phyloP scores from a whole-genome alignment of 345 rosid species.

The Mercurialis annua region DNA sequence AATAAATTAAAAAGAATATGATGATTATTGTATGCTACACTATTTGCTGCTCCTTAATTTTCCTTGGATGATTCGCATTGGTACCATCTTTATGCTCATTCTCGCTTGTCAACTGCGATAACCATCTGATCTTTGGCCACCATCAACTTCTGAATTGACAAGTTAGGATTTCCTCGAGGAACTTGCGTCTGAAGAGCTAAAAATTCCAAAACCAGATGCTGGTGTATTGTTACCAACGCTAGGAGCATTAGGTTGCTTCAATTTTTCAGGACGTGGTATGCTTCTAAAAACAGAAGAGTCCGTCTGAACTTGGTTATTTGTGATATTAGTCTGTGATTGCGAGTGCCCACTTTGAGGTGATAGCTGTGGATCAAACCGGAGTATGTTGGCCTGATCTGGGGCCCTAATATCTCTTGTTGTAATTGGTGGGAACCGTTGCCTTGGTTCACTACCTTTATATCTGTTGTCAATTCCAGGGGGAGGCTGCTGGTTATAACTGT shows the following conservation, averaged over 20 bases:
- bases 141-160: no score
- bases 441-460: slow-evolving; percentile 47
- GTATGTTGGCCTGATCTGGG: slow-evolving; percentile 18
- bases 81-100: no score
- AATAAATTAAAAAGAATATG: no score
- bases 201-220: slow-evolving; percentile 49
- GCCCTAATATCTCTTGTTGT: slow-evolving; percentile 18
- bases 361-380: slow-evolving; percentile 30
- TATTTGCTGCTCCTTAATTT: no score
- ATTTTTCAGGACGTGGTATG: slow-evolving; percentile 21
- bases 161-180: slow-evolving; percentile 13
- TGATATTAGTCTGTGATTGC: slow-evolving; percentile 17
- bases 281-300: slow-evolving; percentile 19
- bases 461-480: slow-evolving; percentile 31
- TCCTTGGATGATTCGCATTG: no score
- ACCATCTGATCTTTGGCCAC: no score
- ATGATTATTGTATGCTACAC: no score
- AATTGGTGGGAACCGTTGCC: slow-evolving; percentile 26
- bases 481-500: no score
- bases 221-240: slow-evolving; percentile 1
- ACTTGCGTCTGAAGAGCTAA: slow-evolving; percentile 42
- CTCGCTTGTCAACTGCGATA: no score
- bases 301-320: slow-evolving; percentile 17
- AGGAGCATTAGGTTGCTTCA: slow-evolving; percentile 22
- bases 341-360: slow-evolving; percentile 24